phyloP scores from a whole-genome alignment of 768 basidiomycete genomes.

The Lentinula raphanica region DNA sequence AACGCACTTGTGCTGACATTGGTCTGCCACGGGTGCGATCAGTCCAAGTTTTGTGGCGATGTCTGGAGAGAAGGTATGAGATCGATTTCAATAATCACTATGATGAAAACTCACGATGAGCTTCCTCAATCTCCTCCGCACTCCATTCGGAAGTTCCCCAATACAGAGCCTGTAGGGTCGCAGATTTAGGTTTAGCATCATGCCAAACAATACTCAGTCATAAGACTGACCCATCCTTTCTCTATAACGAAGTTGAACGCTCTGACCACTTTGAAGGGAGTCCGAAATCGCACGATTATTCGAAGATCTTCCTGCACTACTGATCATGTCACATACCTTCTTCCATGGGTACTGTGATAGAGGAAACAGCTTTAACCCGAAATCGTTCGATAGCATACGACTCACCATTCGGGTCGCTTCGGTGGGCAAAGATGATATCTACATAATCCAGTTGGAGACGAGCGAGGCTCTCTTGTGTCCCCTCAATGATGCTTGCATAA shows the following conservation, averaged over 20 bases:
- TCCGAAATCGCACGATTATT: neutral
- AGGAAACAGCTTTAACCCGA: too few relatives aligned
- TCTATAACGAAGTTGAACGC: conserved; percentile 79
- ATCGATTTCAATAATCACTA: conserved; percentile 19
- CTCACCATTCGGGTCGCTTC: conserved; percentile 51
- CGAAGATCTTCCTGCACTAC: neutral
- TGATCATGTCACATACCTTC: conserved; percentile 32
- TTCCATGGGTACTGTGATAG: conserved; percentile 52
- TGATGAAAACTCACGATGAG: conserved; percentile 44
- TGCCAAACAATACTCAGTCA: too few relatives aligned
- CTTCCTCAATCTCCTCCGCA: conserved; percentile 63
- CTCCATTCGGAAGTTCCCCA: conserved; percentile 82
- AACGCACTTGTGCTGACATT: conserved; percentile 64
- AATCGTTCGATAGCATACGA: neutral
- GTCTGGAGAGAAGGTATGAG: conserved; percentile 29
- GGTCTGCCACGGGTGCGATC: conserved; percentile 69
- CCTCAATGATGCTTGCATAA: conserved; percentile 61
- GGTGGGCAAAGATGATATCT: conserved; percentile 69
- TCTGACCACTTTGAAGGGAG: conserved; percentile 44
- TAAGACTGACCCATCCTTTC: conserved; percentile 55
- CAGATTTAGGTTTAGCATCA: too few relatives aligned
- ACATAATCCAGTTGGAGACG: conserved; percentile 74
- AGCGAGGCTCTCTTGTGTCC: conserved; percentile 57
- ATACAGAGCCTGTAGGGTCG: conserved; percentile 58
- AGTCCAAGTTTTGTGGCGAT: conserved; percentile 64